Evolutionary conservation across 257 asterid species (phyloP).

Genomic region (Gentiana straminea): DNA sequence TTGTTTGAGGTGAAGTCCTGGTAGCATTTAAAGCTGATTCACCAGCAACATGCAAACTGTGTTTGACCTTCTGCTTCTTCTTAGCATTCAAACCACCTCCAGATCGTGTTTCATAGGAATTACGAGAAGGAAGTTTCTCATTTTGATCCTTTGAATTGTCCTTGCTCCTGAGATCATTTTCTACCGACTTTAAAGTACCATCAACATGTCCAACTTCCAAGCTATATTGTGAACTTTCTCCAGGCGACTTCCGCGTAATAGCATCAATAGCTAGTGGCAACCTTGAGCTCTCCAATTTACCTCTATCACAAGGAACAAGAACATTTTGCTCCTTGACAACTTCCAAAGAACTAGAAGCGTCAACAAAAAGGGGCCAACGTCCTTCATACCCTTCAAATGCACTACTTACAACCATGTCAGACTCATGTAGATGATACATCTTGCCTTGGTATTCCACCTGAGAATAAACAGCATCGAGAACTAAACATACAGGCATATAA

Average conservation of each 20-base stretch:
- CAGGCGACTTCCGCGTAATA: constrained; percentile 1
- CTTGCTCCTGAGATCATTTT: constrained; percentile 11
- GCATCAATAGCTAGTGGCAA: constrained; percentile 4
- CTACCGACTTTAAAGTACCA: constrained; percentile 16
- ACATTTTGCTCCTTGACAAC: constrained; percentile 3
- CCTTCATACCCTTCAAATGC: constrained; percentile 29
- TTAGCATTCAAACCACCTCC: constrained; percentile 1
- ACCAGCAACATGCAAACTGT: constrained; percentile 13
- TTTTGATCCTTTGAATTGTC: constrained; percentile 12
- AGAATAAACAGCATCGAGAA: constrained; percentile 7
- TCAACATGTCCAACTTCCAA: constrained; percentile 9
- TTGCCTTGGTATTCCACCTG: constrained; percentile 42
- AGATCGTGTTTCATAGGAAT: constrained; percentile 12
- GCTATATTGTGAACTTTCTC: constrained; percentile 10
- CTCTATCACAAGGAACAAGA: constrained; percentile 6
- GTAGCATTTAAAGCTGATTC: constrained; percentile 7
- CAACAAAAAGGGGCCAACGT: constrained; percentile 40
- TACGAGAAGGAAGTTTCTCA: not conserved
- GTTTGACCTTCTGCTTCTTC: constrained; percentile 35
- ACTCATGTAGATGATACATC: constrained; percentile 52
- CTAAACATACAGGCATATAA: constrained; percentile 4
- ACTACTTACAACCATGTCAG: constrained; percentile 33
- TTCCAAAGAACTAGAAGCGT: constrained; percentile 19
- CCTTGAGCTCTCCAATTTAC: constrained; percentile 8
- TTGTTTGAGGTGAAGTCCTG: not conserved